Conservation (phyloP, 2,329 filamentous ascomycete species). For the Aspergillus sp. region DNA sequence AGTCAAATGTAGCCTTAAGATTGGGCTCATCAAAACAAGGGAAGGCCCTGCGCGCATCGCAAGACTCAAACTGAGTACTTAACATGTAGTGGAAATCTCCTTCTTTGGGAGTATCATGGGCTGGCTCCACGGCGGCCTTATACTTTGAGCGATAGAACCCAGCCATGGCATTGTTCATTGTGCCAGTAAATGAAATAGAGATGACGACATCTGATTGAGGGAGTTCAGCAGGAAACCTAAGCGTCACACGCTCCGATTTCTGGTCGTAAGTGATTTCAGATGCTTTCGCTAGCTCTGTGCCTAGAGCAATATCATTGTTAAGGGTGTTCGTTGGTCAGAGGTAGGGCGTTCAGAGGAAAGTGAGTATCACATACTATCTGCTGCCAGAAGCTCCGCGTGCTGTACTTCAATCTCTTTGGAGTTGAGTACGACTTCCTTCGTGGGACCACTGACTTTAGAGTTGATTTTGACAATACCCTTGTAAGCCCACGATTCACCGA, state of each 20-base stretch:
- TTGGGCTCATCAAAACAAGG: constrained; percentile 98
- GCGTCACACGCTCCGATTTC: constrained; percentile 77
- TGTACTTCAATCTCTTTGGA: constrained; percentile 78
- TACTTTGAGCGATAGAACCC: constrained; percentile 95
- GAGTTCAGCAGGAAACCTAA: constrained; percentile 73
- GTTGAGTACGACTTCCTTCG: constrained; percentile 80
- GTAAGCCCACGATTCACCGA: constrained; percentile 72
- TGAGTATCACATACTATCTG: constrained; percentile 31
- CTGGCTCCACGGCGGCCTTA: constrained; percentile 71
- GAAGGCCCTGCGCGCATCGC: constrained; percentile 90
- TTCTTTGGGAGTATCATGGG: constrained; percentile 74
- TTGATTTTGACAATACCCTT: constrained; percentile 82
- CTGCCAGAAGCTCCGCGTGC: constrained; percentile 47
- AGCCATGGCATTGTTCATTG: constrained; percentile 86
- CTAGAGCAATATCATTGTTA: constrained; percentile 19
- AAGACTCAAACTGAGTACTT: constrained; percentile 96
- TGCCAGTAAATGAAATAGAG: constrained; percentile 73
- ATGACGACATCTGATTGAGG: constrained; percentile 67
- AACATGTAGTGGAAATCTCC: constrained; percentile 70
- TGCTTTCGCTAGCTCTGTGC: constrained; percentile 46
- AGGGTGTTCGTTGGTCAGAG: neutral
- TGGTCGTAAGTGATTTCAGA: constrained; percentile 76
- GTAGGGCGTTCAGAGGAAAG: neutral
- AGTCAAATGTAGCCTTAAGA: constrained; percentile 92
- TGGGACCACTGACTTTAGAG: constrained; percentile 68